A percentile compares a stretch with the other conserved stretches of the same genome.
Conservation (phyloP, 495 filamentous ascomycete species). For the Penicillium taxi region DNA sequence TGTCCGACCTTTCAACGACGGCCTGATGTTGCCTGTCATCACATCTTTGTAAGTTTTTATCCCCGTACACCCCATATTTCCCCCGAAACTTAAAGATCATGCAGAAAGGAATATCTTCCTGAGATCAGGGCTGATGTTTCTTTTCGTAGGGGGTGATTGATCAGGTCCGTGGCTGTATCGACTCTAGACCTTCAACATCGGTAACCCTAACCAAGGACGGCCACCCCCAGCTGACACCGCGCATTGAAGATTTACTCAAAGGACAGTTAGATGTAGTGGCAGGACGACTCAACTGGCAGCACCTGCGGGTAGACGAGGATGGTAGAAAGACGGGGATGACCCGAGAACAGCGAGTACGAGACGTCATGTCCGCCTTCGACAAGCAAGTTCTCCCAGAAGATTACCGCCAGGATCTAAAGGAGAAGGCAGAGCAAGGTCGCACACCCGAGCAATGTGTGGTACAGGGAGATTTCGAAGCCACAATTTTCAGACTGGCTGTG, state of each 20-base stretch:
- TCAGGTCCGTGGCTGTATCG: constrained; percentile 33
- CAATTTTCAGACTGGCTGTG: constrained; percentile 43
- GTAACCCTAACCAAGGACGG: constrained; percentile 29
- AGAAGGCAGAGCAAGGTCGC: constrained; percentile 16
- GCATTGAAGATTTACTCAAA: constrained; percentile 32
- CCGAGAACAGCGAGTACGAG: constrained; percentile 35
- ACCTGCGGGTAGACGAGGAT: constrained; percentile 19
- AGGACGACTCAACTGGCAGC: constrained; percentile 32
- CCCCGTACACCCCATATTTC: background rate
- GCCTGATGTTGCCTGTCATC: constrained; percentile 34
- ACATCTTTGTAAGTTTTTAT: constrained; percentile 35
- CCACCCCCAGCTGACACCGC: constrained; percentile 24
- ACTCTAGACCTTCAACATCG: constrained; percentile 17
- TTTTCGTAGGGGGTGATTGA: constrained; percentile 38
- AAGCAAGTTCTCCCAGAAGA: constrained; percentile 36
- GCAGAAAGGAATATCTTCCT: too few species aligned
- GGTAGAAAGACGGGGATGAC: constrained; percentile 23
- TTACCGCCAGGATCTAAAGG: constrained; percentile 35
- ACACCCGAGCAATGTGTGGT: constrained; percentile 40
- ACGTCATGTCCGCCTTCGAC: constrained; percentile 46
- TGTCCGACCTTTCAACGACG: constrained; percentile 27
- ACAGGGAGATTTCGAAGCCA: constrained; percentile 43
- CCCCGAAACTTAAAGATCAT: too few species aligned
- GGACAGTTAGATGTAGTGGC: constrained; percentile 29
- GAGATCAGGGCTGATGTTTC: too few species aligned